phyloP scores from a whole-genome alignment of 2,329 filamentous ascomycete species.

The Sarocladium oryzae region DNA sequence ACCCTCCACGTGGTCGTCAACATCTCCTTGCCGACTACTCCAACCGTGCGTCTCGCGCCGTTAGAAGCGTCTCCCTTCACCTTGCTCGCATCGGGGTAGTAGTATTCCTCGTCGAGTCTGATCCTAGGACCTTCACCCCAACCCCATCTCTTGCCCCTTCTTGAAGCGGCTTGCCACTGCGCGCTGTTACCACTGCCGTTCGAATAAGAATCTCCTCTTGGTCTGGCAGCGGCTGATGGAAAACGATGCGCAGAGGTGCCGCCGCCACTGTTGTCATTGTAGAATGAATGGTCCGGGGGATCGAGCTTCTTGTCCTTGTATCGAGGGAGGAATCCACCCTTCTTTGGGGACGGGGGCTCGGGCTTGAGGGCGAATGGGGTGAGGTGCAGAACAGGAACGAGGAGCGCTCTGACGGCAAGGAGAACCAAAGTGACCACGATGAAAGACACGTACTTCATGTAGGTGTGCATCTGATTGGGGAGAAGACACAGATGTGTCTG shows the following conservation, averaged over 20 bases:
- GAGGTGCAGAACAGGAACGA: conserved; percentile 49
- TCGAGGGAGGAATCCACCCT: conserved; percentile 4
- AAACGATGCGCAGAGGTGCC: conserved; percentile 6
- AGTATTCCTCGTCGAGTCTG: conserved; percentile 44
- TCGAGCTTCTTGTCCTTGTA: conserved; percentile 47
- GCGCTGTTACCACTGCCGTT: conserved; percentile 19
- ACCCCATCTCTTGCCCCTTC: conserved; percentile 19
- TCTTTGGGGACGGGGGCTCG: conserved; percentile 23
- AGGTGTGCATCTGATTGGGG: conserved; percentile 80
- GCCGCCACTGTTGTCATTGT: conserved; percentile 10
- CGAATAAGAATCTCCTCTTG: conserved; percentile 36
- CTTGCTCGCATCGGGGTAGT: conserved; percentile 32
- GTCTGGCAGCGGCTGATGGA: conserved; percentile 32
- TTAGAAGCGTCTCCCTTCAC: conserved; percentile 12
- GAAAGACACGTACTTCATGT: conserved; percentile 68
- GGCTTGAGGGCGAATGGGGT: conserved; percentile 47
- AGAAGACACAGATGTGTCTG: conserved; percentile 88
- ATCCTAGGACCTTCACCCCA: conserved; percentile 46
- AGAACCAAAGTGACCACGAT: conserved; percentile 45
- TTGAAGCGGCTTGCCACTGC: conserved; percentile 18
- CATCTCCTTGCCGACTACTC: conserved; percentile 52
- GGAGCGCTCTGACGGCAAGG: conserved; percentile 47
- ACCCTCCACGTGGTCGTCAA: conserved; percentile 56
- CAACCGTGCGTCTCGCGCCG: conserved; percentile 27
- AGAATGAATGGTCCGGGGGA: conserved; percentile 20